Base-by-base conservation (phyloP, 1,139 yeast genomes). In the Candida smagusa region DNA sequence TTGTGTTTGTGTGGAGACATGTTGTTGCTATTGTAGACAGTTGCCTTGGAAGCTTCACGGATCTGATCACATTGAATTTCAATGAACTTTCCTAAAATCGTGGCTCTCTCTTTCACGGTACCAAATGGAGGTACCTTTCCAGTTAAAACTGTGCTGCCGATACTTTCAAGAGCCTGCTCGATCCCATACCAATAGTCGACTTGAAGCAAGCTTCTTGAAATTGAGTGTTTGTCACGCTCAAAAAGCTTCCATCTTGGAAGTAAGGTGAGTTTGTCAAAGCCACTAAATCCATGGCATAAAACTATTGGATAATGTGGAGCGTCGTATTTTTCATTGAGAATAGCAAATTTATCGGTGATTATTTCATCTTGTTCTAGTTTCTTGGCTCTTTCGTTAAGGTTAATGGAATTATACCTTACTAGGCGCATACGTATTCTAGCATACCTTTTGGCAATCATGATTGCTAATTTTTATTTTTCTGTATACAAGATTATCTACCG, bases 101-200 rank as follows among this genome's bases (percentile, higher is more conserved):
- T 46, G 0, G 96, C 94, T 39, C 97, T 60, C 19, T 77, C 79
- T 49, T 79, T 77, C 33, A 89, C 84, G 4, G 82, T 69, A 0
- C 88, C 95, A 58, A 84, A 84, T 0, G 95, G 84, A 0, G 96
- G 92, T 0, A 89, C 96, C 47, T 73, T 78, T 2, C 92, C 88
- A 1, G 83, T 79, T 34, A 83, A 59, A 0, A 86, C 94, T 0
- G 73, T 72, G 33, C 86, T 77, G 0, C 96, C 96, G 21, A 77
- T 65, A 0, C 59, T 55, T 37, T 73, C 74, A 24, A 89, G 58
- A 0, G 80, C 79, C 27, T 77, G 77, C 48, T 75, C 76, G 22
- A 89, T 80, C 0, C 96, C 96, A 42, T 74, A 70, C 95, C 96
- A 89, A 55, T 88, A 89, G 43, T 84, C 84, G 19, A 86, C 58